Percentiles rank a stretch among this genome's conserved stretches.
Evolutionary conservation across 106 monocot genomes (phyloP).

Genomic region (Iris macrosiphon): DNA sequence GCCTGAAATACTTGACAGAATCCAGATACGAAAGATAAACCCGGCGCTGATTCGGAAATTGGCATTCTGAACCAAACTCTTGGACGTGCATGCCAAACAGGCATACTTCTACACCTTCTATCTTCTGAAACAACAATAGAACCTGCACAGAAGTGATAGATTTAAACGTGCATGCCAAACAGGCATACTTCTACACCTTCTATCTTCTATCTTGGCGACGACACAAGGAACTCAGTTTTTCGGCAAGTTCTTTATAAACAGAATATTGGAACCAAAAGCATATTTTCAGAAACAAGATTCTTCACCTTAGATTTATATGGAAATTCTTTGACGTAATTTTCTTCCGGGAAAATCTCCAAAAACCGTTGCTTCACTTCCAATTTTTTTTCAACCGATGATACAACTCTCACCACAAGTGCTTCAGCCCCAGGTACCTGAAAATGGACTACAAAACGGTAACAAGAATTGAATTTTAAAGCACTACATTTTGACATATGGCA

Average conservation of each 20-base stretch:
- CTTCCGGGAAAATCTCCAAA: conserved; percentile 96
- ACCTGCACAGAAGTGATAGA: conserved; percentile 45
- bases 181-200: conserved; percentile 99
- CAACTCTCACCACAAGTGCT: conserved; percentile 92
- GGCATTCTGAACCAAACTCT: conserved; percentile 95
- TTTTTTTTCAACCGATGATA: conserved; percentile 98
- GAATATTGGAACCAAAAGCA: not conserved
- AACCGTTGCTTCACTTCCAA: conserved; percentile 92
- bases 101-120: conserved; percentile 99
- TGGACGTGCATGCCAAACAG: conserved; percentile 99
- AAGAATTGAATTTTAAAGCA: not conserved
- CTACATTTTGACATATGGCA: too few species aligned
- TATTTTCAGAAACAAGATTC: not conserved
- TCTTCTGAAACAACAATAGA: conserved; percentile 93
- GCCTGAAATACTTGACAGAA: conserved; percentile 98
- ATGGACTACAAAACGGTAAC: not conserved
- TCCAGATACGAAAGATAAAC: conserved; percentile 98
- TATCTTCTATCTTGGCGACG: conserved; percentile 80
- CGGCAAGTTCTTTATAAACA: not conserved
- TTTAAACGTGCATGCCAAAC: not conserved
- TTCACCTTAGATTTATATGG: conserved; percentile 96
- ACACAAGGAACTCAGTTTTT: not conserved
- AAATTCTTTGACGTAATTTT: conserved; percentile 92
- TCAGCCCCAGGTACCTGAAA: conserved; percentile 84
- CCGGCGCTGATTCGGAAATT: conserved; percentile 88